Percentiles rank a stretch among this genome's conserved stretches.
Conservation (phyloP, 371 early-diverging fungal genomes). For the Dinochytrium kinnereticum region DNA sequence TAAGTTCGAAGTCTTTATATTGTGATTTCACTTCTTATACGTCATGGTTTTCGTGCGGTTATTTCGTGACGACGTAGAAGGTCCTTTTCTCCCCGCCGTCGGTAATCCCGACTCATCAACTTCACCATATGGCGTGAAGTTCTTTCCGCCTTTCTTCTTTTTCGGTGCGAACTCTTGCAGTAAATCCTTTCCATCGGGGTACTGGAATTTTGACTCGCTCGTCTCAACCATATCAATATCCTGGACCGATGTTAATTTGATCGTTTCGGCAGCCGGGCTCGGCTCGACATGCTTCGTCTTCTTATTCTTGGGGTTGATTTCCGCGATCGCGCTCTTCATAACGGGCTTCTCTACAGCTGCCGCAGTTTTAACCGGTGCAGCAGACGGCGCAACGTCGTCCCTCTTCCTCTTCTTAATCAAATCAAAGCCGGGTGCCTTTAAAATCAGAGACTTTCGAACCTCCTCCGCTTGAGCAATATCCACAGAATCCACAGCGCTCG, state of each 20-base stretch:
- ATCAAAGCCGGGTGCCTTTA: slow-evolving; percentile 6
- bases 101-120: background rate
- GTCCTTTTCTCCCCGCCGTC: background rate
- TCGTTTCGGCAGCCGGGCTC: background rate
- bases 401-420: slow-evolving; percentile 4
- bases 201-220: background rate
- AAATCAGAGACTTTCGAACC: slow-evolving; percentile 1
- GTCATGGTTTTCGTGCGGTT: slow-evolving; percentile 7
- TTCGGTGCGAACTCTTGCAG: background rate
- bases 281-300: slow-evolving; percentile 13
- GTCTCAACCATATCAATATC: background rate
- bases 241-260: no score
- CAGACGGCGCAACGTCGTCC: background rate
- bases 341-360: background rate
- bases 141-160: background rate
- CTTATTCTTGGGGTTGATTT: background rate
- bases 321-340: slow-evolving; percentile 1
- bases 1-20: background rate
- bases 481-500: background rate
- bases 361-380: background rate
- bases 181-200: background rate
- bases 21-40: background rate
- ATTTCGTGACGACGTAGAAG: background rate
- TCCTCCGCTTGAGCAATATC: background rate
- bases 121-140: background rate